Evolutionary conservation across 768 basidiomycete species (phyloP), one percentile per base, ranked within the genome.

Genomic region (Rubroboletus satanas): DNA sequence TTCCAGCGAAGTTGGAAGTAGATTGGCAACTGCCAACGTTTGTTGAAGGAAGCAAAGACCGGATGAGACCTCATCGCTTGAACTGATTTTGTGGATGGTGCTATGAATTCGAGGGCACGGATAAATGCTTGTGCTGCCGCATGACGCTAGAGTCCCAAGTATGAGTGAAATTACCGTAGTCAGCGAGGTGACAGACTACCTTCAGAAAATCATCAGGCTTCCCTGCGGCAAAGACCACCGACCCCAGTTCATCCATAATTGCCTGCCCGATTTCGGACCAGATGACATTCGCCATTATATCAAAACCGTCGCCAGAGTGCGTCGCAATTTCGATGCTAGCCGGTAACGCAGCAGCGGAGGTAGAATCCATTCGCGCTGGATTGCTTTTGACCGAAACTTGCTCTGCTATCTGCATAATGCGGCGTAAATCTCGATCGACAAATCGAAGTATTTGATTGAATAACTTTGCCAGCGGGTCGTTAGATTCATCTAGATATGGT

Each of bases 1-100:
- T 97, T 97, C 93, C 95, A 96, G 42, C 96, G 82, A 56, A 99
- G 75, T 65, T 99, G 97, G 69, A 96, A 98, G 68, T 98, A 98
- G 9, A 98, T 89, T 1, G 93, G 90, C 3, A 99, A 79, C 67
- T 98, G 97, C 95, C 97, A 99, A 35, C 93, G 81, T 56, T 82
- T 79, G 65, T 88, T 83, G 66, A 98, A 97, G 1, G 84, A 71
- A 23, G 65, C 59, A 67, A 86, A 96, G 4, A 84, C 75, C 0
- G 84, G 81, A 67, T 93, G 89, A 5, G 75, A 66, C 4, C 92
- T 83, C 81, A 98, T 85, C 3, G 77, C 74, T 56, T 83, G 75
- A 9, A 95, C 80, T 3, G 90, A 81, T 29, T 79, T 76, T 15
- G 79, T 71, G 3, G 92, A 90, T 0, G 94, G 91, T 1, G 91